Evolutionary conservation across 768 basidiomycete species (phyloP), one percentile per base, ranked within the genome.

Genomic region (Suillus clintonianus): DNA sequence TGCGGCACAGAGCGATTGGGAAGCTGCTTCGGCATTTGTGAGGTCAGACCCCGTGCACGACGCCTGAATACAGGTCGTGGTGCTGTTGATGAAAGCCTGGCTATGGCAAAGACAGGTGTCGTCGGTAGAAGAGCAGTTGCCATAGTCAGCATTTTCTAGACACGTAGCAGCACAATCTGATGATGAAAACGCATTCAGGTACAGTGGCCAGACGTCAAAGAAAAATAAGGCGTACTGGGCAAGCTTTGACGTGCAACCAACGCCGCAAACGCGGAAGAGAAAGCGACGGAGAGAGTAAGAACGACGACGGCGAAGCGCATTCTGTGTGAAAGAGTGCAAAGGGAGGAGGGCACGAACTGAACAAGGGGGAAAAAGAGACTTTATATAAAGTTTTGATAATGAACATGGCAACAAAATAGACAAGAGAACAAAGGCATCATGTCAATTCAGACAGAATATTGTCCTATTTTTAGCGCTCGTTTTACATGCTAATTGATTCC

Each of bases 41-140:
- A 87, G 78, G 69, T 89, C 86, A 13, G 41, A 43, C 54, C 80
- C 82, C 0, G 67, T 64, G 79, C 89, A 90, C n/a, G 74, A 66
- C 5, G 56, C 42, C 57, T 72, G 24, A 64, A 89, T 82, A 75
- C 89, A 90, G 0, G 68, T 1, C 42, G 85, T 83, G 54, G 81
- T 80, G 60, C 72, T 70, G 43, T 62, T 55, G 64, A 89, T 67
- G 70, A 88, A 90, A 1, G 62, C n/a, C 22, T 67, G 0, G 70
- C 76, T 78, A 6, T 76, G 74, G 82, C 89, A 91, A 36, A 89
- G 76, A 68, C 91, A 93, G 32, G 67, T 65, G 70, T 83, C 77
- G 76, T 91, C 86, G n/a, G 73, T 74, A 4, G 72, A 10, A 15
- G 60, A 15, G 77, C 90, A 92, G 63, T 65, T 68, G 48, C 77